These are phyloP conservation scores for Hyphopichia pseudoburtonii DNA, from an alignment of 1,139 yeast genomes.

Conservation along the genomic window DNA sequence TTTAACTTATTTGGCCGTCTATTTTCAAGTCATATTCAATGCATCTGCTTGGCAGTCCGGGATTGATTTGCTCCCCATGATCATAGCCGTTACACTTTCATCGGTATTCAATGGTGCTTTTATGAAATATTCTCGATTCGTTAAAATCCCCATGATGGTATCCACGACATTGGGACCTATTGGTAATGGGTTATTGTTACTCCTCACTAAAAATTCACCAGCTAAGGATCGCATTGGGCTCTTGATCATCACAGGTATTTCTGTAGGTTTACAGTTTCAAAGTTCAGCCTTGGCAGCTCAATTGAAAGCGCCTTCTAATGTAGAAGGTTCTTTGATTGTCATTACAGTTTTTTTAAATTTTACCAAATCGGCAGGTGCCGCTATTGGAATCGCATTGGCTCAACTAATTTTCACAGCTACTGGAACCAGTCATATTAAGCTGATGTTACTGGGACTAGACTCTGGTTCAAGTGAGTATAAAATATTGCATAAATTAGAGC, in stretches of 20 bases:
- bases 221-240: conserved; percentile 49
- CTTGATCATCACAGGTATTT: conserved; percentile 53
- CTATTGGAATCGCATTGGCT: conserved; percentile 46
- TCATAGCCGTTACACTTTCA: conserved; percentile 51
- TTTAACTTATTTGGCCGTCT: conserved; percentile 49
- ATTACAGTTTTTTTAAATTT: conserved; percentile 51
- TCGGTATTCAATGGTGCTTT: conserved; percentile 48
- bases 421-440: conserved; percentile 21
- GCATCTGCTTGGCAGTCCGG: conserved; percentile 59
- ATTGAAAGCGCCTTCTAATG: conserved; percentile 49
- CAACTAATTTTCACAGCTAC: conserved; percentile 44
- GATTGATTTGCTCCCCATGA: conserved; percentile 53
- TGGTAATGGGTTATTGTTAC: conserved; percentile 52
- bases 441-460: conserved; percentile 14
- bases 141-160: conserved; percentile 47
- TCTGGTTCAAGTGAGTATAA: conserved; percentile 15
- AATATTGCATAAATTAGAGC: conserved; percentile 17
- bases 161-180: conserved; percentile 46
- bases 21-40: conserved; percentile 53
- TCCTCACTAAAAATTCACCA: conserved; percentile 38
- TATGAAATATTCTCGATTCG: conserved; percentile 44
- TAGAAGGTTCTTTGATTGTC: conserved; percentile 50
- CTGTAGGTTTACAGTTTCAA: conserved; percentile 57
- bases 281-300: conserved; percentile 53
- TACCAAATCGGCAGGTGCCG: conserved; percentile 48